Evolutionary conservation across 192 early-diverging fungal genomes (phyloP).

Genomic region (Pilobolus umbonatus): DNA sequence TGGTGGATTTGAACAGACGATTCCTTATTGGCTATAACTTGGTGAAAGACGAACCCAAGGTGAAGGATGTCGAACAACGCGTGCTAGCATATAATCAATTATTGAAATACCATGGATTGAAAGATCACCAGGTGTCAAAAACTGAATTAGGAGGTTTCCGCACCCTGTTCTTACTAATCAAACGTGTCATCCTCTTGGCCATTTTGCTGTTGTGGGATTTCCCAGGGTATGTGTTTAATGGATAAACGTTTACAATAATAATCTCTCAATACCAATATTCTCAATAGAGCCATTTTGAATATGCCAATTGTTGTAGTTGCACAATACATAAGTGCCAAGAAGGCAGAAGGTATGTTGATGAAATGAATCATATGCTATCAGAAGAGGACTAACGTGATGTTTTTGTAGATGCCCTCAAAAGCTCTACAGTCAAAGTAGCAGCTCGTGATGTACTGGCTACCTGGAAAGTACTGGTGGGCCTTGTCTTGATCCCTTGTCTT

Average conservation of each 20-base stretch:
- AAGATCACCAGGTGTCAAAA: slow-evolving; percentile 92
- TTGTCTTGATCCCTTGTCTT: slow-evolving; percentile 68
- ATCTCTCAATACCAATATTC: background rate
- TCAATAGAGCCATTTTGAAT: slow-evolving; percentile 47
- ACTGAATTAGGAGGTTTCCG: slow-evolving; percentile 62
- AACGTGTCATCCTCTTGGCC: slow-evolving; percentile 60
- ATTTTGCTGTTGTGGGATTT: slow-evolving; percentile 72
- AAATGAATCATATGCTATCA: no score
- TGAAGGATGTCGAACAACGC: slow-evolving; percentile 66
- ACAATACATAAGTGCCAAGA: slow-evolving; percentile 45
- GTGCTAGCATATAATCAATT: slow-evolving; percentile 83
- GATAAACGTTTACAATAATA: background rate
- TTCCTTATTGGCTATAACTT: slow-evolving; percentile 79
- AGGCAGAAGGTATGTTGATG: slow-evolving; percentile 40
- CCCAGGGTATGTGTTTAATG: slow-evolving; percentile 60
- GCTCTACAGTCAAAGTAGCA: slow-evolving; percentile 88
- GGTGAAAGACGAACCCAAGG: slow-evolving; percentile 75
- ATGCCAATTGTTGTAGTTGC: slow-evolving; percentile 51
- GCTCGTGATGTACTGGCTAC: slow-evolving; percentile 94
- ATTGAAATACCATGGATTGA: slow-evolving; percentile 87
- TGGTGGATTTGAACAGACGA: slow-evolving; percentile 83
- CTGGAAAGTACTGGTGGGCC: slow-evolving; percentile 85
- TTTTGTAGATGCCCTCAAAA: slow-evolving; percentile 66
- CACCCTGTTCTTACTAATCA: slow-evolving; percentile 63
- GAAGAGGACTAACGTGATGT: background rate